Base-by-base conservation (phyloP, 2,329 filamentous ascomycete genomes). In the Dryadomyces quercus-mongolicae region DNA sequence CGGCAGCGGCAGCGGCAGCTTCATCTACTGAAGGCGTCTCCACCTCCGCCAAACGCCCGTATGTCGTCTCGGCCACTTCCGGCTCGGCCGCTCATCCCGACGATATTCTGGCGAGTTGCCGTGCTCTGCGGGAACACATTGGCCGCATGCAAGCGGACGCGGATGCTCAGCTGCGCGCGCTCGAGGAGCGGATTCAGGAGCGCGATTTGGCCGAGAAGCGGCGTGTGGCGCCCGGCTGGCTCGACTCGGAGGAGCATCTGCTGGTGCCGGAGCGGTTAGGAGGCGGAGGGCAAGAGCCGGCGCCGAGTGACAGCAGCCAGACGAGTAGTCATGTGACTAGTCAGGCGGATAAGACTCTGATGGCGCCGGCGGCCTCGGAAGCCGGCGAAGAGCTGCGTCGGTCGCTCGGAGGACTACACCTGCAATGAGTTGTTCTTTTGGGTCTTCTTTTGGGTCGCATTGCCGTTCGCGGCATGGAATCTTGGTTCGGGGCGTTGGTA, bases 61-160 rank as follows among this genome's bases (percentile, higher is more conserved):
- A 94, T 68, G 83, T 97, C 21, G 74, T 87, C 53, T 92, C 90
- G 2, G 73, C 77, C 12, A 84, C 88, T 0, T 88, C 86, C 34
- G 88, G 86, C 38, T 86, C 91, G 65, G 83, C 89, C 48, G 89
- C 91, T 5, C 88, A 95, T 61, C 90, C 93, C 0, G 82, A 90
- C 62, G 85, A 91, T 61, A 95, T 98, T 63, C 77, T 91, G 20
- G 78, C 82, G 15, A 90, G 88, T 22, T 96, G 92, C 70, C 78
- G 80, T 58, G 84, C 86, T 8, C 77, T 98, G 45, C 82, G 86
- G 61, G 77, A 80, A 1, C 88, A 96, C 68, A 74, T 98, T 13
- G 72, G 80, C 25, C 80, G 82, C 60, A 75, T 88, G 60, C 78
- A 84, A 59, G 74, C 76, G 2, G 83, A 88, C 40, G 87, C 87